These are phyloP conservation scores for Exophiala viscosa DNA, from an alignment of 2,329 filamentous ascomycete species.

Conservation along the genomic window DNA sequence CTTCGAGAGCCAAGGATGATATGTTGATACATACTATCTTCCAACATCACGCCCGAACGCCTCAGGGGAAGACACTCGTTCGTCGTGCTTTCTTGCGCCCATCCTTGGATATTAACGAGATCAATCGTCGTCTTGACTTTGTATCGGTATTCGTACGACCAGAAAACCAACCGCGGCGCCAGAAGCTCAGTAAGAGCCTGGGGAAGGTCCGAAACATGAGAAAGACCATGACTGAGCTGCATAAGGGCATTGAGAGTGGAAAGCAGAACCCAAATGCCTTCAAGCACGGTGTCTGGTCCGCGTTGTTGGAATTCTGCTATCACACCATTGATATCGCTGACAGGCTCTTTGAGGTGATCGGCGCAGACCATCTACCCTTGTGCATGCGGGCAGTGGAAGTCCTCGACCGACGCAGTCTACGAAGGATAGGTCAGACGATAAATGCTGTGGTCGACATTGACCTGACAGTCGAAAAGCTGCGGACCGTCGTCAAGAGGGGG, in stretches of 20 bases:
- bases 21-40: conserved; percentile 83
- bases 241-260: conserved; percentile 66
- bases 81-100: conserved; percentile 81
- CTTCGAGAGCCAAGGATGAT: conserved; percentile 69
- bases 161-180: conserved; percentile 60
- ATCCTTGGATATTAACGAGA: conserved; percentile 62
- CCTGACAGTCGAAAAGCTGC: conserved; percentile 55
- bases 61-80: conserved; percentile 71
- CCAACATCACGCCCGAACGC: conserved; percentile 67
- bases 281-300: conserved; percentile 67
- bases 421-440: conserved; percentile 66
- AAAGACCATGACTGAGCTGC: conserved; percentile 64
- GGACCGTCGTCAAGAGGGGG: conserved; percentile 68
- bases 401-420: conserved; percentile 58
- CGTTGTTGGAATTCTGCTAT: conserved; percentile 68
- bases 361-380: conserved; percentile 39
- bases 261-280: conserved; percentile 53
- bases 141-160: conserved; percentile 64
- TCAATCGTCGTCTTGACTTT: conserved; percentile 67
- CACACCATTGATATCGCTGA: conserved; percentile 68
- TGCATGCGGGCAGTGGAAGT: conserved; percentile 52
- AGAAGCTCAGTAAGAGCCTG: conserved; percentile 58
- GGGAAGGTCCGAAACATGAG: conserved; percentile 73
- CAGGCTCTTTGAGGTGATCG: conserved; percentile 55
- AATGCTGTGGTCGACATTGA: conserved; percentile 53